phyloP scores from a whole-genome alignment of 495 filamentous ascomycete species.

The Aspergillus haitiensis region DNA sequence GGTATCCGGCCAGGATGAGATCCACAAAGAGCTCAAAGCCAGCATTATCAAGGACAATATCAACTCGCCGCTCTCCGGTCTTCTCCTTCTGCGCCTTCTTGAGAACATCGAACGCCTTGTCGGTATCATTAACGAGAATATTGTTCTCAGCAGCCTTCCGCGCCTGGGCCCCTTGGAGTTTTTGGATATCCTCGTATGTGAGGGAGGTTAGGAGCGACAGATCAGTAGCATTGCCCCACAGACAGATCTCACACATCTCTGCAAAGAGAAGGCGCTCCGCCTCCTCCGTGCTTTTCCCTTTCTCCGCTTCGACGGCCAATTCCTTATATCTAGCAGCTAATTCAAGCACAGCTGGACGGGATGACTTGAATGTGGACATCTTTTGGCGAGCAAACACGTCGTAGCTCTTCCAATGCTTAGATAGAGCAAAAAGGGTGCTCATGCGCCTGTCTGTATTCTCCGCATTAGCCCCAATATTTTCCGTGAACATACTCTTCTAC shows the following conservation, averaged over 20 bases:
- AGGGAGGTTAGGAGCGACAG: conserved; percentile 86
- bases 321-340: conserved; percentile 75
- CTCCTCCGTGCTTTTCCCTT: conserved; percentile 55
- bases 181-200: conserved; percentile 94
- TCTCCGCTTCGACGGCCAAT: conserved; percentile 57
- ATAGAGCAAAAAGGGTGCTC: conserved; percentile 70
- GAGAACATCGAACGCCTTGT: conserved; percentile 68
- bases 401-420: conserved; percentile 84
- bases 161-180: conserved; percentile 84
- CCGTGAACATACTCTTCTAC: not conserved
- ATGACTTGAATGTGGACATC: conserved; percentile 88
- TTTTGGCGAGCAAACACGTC: conserved; percentile 93
- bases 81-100: conserved; percentile 56
- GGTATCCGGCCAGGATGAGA: conserved; percentile 83
- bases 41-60: conserved; percentile 94
- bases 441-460: conserved; percentile 60
- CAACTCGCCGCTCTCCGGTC: conserved; percentile 63
- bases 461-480: conserved; percentile 22
- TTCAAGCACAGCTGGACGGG: conserved; percentile 86
- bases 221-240: conserved; percentile 98
- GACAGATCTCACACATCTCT: conserved; percentile 95
- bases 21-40: conserved; percentile 97
- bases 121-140: conserved; percentile 82
- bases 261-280: conserved; percentile 77
- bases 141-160: conserved; percentile 83